Conservation (phyloP, 179 eudicot genomes). For the Gypsophila paniculata region DNA sequence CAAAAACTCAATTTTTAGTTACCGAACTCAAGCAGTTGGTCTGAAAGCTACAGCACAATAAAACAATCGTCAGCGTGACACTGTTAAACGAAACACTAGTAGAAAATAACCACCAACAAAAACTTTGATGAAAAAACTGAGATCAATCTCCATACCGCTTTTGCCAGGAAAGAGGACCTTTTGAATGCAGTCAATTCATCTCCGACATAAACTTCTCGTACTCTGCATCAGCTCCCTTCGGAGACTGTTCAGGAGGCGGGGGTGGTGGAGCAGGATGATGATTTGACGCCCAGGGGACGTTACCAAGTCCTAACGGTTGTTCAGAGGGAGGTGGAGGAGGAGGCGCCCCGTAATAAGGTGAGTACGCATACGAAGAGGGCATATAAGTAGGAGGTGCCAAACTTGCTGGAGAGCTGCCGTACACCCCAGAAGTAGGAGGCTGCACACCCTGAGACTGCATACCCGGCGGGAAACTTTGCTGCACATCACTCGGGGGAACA, state of each 20-base stretch:
- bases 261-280: constrained; percentile 51
- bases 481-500: constrained; percentile 43
- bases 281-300: constrained; percentile 75
- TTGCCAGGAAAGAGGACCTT: not conserved
- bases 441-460: constrained; percentile 56
- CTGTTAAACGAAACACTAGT: not conserved
- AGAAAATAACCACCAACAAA: not conserved
- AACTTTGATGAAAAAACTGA: not conserved
- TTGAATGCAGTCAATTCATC: constrained; percentile 37
- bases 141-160: constrained; percentile 23
- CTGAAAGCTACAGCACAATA: constrained; percentile 16
- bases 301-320: constrained; percentile 47
- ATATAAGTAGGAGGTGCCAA: constrained; percentile 47
- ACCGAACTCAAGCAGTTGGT: constrained; percentile 12
- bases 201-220: constrained; percentile 93
- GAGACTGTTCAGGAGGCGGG: constrained; percentile 45
- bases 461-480: constrained; percentile 61
- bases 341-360: constrained; percentile 58
- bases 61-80: constrained; percentile 13
- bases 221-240: constrained; percentile 61
- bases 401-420: constrained; percentile 47
- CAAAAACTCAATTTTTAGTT: not conserved
- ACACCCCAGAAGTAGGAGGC: constrained; percentile 38
- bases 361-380: constrained; percentile 48
- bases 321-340: constrained; percentile 57